phyloP scores from a whole-genome alignment of 441 rosid genomes.

The Gossypium aridum region DNA sequence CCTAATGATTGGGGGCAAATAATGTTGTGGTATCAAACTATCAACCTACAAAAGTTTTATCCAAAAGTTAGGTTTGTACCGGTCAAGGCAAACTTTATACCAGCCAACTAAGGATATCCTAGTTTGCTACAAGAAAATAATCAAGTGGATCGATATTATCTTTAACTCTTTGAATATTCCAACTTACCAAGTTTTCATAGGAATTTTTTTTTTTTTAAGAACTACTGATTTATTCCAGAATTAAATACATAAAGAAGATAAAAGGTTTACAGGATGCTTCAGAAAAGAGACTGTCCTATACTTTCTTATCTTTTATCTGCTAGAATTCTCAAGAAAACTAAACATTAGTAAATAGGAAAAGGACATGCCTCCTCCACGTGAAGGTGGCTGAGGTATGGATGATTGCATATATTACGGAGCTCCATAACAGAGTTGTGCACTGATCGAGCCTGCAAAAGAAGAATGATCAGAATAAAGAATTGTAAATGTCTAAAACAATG shows the following conservation, averaged over 20 bases:
- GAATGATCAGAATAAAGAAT: constrained; percentile 5
- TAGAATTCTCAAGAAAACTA: constrained; percentile 15
- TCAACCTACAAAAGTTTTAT: constrained; percentile 56
- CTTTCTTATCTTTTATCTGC: background rate
- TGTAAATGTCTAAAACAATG: background rate
- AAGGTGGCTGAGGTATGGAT: constrained; percentile 96
- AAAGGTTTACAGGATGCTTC: background rate
- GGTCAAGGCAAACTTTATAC: constrained; percentile 8
- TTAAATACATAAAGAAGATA: background rate
- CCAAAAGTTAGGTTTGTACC: constrained; percentile 10
- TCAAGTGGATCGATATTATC: background rate
- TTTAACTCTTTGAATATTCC: background rate
- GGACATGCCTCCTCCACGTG: constrained; percentile 77
- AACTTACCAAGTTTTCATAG: background rate
- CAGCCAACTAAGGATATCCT: background rate
- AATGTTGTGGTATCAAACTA: constrained; percentile 68
- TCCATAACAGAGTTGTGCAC: constrained; percentile 98
- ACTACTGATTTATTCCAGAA: constrained; percentile 7
- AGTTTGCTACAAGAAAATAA: constrained; percentile 3
- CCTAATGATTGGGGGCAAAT: constrained; percentile 75
- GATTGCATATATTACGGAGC: constrained; percentile 96
- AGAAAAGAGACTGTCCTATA: constrained; percentile 6
- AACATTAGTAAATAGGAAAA: constrained; percentile 16
- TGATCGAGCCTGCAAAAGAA: constrained; percentile 56
- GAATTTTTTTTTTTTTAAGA: background rate